Percentiles rank a stretch among this genome's conserved stretches.
These are phyloP conservation scores for Silene coronaria DNA, from an alignment of 179 eudicot genomes.

Conservation along the genomic window DNA sequence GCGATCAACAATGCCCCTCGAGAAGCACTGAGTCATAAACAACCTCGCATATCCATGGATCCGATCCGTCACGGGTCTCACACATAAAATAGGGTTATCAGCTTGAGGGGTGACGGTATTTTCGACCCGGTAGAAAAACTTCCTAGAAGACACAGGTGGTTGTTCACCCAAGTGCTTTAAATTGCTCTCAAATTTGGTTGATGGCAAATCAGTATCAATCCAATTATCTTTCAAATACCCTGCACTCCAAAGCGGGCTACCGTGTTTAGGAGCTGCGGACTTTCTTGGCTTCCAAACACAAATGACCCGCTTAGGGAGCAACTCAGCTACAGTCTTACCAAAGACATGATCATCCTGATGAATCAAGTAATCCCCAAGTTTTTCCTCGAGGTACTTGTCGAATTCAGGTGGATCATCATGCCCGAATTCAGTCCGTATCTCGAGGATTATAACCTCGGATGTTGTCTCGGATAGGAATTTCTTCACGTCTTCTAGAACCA, in stretches of 20 bases:
- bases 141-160: slow-evolving; percentile 45
- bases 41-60: slow-evolving; percentile 68
- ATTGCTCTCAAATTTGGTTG: slow-evolving; percentile 79
- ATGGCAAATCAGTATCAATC: slow-evolving; percentile 85
- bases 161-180: slow-evolving; percentile 64
- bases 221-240: slow-evolving; percentile 78
- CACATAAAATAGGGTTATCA: slow-evolving; percentile 71
- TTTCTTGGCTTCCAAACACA: slow-evolving; percentile 89
- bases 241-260: slow-evolving; percentile 57
- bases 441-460: slow-evolving; percentile 74
- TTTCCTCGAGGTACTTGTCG: slow-evolving; percentile 53
- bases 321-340: slow-evolving; percentile 50
- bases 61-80: slow-evolving; percentile 65
- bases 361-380: slow-evolving; percentile 65
- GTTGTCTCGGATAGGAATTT: slow-evolving; percentile 66
- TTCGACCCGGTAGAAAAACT: slow-evolving; percentile 77
- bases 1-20: slow-evolving; percentile 48
- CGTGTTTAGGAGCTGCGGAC: slow-evolving; percentile 41
- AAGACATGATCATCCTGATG: slow-evolving; percentile 71
- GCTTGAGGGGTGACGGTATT: slow-evolving; percentile 91
- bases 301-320: slow-evolving; percentile 67
- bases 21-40: slow-evolving; percentile 55
- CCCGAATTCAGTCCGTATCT: slow-evolving; percentile 82
- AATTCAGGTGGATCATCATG: slow-evolving; percentile 80
- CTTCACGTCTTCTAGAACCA: slow-evolving; percentile 58